Conservation (phyloP, 305 asterid species). For the Striga hermonthica region DNA sequence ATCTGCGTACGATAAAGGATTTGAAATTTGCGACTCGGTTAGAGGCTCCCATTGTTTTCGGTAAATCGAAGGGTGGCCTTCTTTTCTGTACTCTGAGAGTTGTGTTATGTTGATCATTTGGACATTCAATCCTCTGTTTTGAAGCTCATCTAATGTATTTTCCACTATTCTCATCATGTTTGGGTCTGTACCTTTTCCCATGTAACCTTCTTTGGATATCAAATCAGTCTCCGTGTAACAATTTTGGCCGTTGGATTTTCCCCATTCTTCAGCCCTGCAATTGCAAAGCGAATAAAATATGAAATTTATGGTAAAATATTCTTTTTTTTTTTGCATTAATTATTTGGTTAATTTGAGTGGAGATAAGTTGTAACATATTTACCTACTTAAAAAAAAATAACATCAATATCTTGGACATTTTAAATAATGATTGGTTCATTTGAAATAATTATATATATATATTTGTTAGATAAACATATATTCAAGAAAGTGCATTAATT, state of each 20-base stretch:
- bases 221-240: conserved; percentile 57
- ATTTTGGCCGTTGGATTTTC: conserved; percentile 46
- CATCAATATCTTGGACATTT: too few species aligned
- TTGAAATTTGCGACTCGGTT: conserved; percentile 42
- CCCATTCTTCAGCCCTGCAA: conserved; percentile 84
- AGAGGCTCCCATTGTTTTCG: conserved; percentile 69
- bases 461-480: too few species aligned
- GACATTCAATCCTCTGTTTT: conserved; percentile 53
- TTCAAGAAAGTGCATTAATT: too few species aligned
- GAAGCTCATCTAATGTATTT: conserved; percentile 41
- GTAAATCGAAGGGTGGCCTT: conserved; percentile 69
- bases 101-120: conserved; percentile 70
- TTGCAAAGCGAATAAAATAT: not conserved
- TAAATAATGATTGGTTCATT: too few species aligned
- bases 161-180: conserved; percentile 75
- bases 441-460: too few species aligned
- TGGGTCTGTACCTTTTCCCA: conserved; percentile 69
- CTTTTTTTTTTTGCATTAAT: too few species aligned
- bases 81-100: conserved; percentile 66
- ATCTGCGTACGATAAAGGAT: conserved; percentile 58
- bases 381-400: too few species aligned
- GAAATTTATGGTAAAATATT: not conserved
- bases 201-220: conserved; percentile 49
- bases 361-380: too few species aligned
- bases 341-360: too few species aligned